phyloP scores from a whole-genome alignment of 768 basidiomycete genomes.

The Exsudoporus frostii region DNA sequence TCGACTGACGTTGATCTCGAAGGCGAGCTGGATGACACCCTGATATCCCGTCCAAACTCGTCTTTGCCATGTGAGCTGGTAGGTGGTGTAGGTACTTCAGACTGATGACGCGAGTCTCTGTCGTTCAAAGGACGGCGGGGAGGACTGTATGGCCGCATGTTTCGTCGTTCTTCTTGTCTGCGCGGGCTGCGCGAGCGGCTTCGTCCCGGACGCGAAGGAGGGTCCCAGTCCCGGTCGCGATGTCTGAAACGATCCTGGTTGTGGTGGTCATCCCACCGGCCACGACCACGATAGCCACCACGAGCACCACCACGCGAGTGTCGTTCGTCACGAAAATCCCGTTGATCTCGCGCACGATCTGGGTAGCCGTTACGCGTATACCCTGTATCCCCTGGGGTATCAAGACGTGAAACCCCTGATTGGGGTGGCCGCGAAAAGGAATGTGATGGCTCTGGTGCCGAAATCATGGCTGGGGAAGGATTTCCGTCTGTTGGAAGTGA shows the following conservation, averaged over 20 bases:
- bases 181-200: conserved; percentile 78
- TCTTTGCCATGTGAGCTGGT: conserved; percentile 53
- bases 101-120: conserved; percentile 24
- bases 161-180: conserved; percentile 51
- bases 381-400: conserved; percentile 37
- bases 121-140: conserved; percentile 44
- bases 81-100: conserved; percentile 24
- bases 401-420: conserved; percentile 27
- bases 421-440: background rate
- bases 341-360: conserved; percentile 45
- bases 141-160: conserved; percentile 58
- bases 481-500: conserved; percentile 23
- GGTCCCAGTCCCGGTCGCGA: conserved; percentile 42
- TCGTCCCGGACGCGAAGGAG: conserved; percentile 43
- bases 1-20: conserved; percentile 28
- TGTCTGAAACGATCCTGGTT: conserved; percentile 39
- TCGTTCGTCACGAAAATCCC: conserved; percentile 53
- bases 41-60: conserved; percentile 84
- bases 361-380: conserved; percentile 26
- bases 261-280: conserved; percentile 63
- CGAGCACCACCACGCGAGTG: conserved; percentile 51
- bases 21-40: conserved; percentile 45
- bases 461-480: background rate
- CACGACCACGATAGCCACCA: conserved; percentile 58
- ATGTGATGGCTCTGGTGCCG: conserved; percentile 23